Base-by-base conservation (phyloP, 2,329 filamentous ascomycete genomes). In the Neonectria magnoliae region DNA sequence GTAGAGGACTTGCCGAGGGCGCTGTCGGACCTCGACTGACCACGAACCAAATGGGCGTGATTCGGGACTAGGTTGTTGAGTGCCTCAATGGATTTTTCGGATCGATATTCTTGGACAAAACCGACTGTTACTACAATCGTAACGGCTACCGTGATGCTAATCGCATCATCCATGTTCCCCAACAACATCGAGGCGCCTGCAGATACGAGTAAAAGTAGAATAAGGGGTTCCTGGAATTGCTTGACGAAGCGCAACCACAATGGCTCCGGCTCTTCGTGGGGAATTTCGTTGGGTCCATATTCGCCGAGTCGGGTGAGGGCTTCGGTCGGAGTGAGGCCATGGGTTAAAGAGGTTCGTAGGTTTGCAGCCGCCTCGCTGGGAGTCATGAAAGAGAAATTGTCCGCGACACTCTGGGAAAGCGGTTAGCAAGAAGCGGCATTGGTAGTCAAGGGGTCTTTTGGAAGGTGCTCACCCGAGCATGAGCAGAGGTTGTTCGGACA, bases 81-180 rank as follows among this genome's bases (percentile, higher is more conserved):
- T 20, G 96, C 96, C 79, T 99, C 96, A 70, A 99, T 89, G 3
- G 95, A 98, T 80, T 99, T 97, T 78, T 99, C 96, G 8, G 96
- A 98, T 64, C 96, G 87, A 78, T 99, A 99, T 80, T 99, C 96
- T 77, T 99, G 96, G 57, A 98, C 89, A 73, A 99, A 99, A 2
- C 95, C 96, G 45, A 99, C 96, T 0, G 91, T 92, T 25, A 99
- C 94, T 6, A 99, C 96, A 72, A 99, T 99, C 27, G 94, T 97
- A 22, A 99, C 96, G 2, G 96, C 96, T 33, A 97, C 90, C 0
- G 95, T 92, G 75, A 99, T 99, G 79, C 95, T 98, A 73, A 99
- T 82, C 6, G 95, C 95, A 81, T 99, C 97, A 73, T 98, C 95
- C 76, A 91, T 90, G 76, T 99, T 99, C 56, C 94, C 94, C 79